Conservation (phyloP, 1,139 yeast species). For the Pichia kudriavzevii region DNA sequence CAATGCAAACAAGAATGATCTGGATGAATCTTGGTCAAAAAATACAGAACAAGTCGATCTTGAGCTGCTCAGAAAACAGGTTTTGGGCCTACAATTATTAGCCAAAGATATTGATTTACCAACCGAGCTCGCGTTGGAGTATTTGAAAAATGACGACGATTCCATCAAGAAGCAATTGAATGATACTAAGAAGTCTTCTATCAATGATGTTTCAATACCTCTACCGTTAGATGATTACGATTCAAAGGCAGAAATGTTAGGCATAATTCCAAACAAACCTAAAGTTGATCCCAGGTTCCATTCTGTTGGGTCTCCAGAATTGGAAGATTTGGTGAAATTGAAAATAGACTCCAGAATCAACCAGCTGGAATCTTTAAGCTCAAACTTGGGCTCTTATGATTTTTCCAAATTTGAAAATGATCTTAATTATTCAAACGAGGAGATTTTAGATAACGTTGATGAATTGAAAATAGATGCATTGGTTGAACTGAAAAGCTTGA, state of each 20-base stretch:
- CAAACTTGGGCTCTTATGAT: slow-evolving; percentile 49
- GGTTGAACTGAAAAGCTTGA: slow-evolving; percentile 75
- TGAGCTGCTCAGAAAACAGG: slow-evolving; percentile 53
- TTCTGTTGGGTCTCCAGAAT: slow-evolving; percentile 46
- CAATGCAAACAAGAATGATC: too few species aligned
- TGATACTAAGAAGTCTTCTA: background rate
- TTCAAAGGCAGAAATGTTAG: slow-evolving; percentile 28
- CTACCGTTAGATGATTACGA: slow-evolving; percentile 23
- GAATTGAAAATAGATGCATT: slow-evolving; percentile 46
- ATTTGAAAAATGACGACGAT: slow-evolving; percentile 10
- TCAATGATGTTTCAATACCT: background rate
- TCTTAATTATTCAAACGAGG: slow-evolving; percentile 46
- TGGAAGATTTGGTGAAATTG: slow-evolving; percentile 46
- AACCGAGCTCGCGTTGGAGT: slow-evolving; percentile 24
- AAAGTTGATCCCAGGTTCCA: slow-evolving; percentile 63
- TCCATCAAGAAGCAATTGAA: background rate
- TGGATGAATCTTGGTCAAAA: slow-evolving; percentile 17
- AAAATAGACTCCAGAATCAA: slow-evolving; percentile 62
- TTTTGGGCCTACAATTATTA: slow-evolving; percentile 67
- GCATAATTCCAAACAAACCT: slow-evolving; percentile 39
- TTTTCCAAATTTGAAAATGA: slow-evolving; percentile 48
- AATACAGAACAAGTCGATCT: slow-evolving; percentile 35
- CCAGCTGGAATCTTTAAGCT: slow-evolving; percentile 58
- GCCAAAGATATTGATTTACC: slow-evolving; percentile 78
- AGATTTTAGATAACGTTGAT: slow-evolving; percentile 43